Evolutionary conservation across 805 yeast species (phyloP).

Genomic region (Metschnikowia proteae): DNA sequence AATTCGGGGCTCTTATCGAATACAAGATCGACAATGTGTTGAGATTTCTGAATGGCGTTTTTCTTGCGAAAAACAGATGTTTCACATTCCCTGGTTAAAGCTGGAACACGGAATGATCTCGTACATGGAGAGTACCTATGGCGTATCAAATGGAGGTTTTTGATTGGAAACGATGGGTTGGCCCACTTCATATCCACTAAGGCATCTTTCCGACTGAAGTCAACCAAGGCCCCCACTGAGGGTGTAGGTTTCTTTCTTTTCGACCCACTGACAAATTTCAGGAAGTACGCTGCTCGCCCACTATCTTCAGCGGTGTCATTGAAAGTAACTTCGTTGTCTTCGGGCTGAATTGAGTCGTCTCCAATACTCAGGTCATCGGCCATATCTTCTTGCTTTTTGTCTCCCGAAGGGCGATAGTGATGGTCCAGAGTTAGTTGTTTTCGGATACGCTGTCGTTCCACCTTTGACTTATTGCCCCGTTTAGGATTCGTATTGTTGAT

Average conservation of each 20-base stretch:
- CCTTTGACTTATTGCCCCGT: conserved; percentile 28
- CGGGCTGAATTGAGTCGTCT: conserved; percentile 8
- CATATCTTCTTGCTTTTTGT: conserved; percentile 5
- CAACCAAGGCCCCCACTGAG: conserved; percentile 15
- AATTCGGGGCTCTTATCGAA: conserved; percentile 26
- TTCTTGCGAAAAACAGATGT: conserved; percentile 21
- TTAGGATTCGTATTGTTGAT: conserved; percentile 32
- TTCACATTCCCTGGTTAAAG: conserved; percentile 15
- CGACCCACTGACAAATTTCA: conserved; percentile 2
- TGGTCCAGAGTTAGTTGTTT: conserved; percentile 5
- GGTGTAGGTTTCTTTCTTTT: conserved; percentile 18
- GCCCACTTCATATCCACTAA: conserved; percentile 9
- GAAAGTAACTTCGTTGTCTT: conserved; percentile 18
- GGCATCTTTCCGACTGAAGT: conserved; percentile 8
- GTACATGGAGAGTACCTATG: conserved; percentile 4
- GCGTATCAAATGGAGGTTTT: conserved; percentile 13
- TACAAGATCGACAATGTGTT: conserved; percentile 28
- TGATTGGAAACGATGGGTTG: conserved; percentile 24
- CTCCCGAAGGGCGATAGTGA: neutral
- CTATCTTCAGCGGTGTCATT: conserved; percentile 8
- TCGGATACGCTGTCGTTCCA: conserved; percentile 19
- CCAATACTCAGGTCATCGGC: conserved; percentile 11
- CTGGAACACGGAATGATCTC: conserved; percentile 5
- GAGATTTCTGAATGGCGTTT: conserved; percentile 21
- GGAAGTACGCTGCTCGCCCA: neutral